Base-by-base conservation (phyloP, 768 basidiomycete species). In the Xerocomellus dryophilus region DNA sequence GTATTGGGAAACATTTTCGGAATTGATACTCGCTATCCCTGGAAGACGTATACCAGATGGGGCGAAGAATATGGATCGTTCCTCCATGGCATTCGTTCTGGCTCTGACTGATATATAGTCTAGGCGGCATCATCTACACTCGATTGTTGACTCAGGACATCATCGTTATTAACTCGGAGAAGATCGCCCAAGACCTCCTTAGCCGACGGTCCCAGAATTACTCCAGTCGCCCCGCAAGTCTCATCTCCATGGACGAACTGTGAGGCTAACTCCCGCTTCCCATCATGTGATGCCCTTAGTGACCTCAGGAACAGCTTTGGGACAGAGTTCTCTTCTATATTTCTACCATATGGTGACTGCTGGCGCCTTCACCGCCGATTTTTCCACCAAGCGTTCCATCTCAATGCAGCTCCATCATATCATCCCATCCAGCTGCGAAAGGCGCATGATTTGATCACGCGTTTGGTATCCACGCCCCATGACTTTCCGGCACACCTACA, bases 351-450 rank as follows among this genome's bases (percentile, higher is more conserved):
- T 35, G 65, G 69, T 12, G 61, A 63, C 34, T 46, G 53, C 6
- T 70, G 69, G 68, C 63, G 65, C 3, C 58, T 62, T 18, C 67
- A 66, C 52, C 60, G 74, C 23, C 59, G 68, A 29, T 41, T 74
- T 12, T 70, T 70, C 45, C 74, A 76, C 23, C 73, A 76, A 43
- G 64, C 65, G 9, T 73, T 77, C 58, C 62, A 61, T 15, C 57
- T 61, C 9, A 66, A 63, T 29, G 66, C 69, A 3, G 59, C 61
- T 3, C 25, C 53, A 7, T 56, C 61, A 27, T 76, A 70, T 51
- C 60, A 58, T 36, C 70, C 73, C 5, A 56, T 68, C 17, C 76
- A 77, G 46, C 53, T 63, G 27, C 60, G 63, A 36, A 74, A 71
- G 50, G 58, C 67, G 2, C 66, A 67, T 43, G 63, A 66, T 6